A percentile compares a stretch with the other conserved stretches of the same genome.
Conservation (phyloP, 176 grass and related monocot species). For the Metroxylon sagu region DNA sequence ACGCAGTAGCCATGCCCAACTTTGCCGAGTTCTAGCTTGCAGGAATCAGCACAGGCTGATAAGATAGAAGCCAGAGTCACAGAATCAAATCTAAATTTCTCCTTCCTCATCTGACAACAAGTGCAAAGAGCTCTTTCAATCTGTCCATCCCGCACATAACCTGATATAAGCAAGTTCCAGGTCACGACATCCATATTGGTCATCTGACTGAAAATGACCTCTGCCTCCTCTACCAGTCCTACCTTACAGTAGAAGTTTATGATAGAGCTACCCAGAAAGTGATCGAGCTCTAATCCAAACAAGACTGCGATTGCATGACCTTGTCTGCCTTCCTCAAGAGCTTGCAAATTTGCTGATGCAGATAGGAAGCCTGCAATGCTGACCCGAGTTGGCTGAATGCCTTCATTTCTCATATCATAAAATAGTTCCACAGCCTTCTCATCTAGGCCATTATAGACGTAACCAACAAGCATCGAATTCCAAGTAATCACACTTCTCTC, state of each 20-base stretch:
- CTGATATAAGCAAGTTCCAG: conserved; percentile 23
- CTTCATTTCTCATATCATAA: conserved; percentile 13
- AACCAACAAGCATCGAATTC: conserved; percentile 17
- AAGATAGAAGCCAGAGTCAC: conserved; percentile 9
- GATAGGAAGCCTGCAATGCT: conserved; percentile 11
- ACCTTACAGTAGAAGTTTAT: conserved; percentile 22
- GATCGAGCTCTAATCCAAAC: conserved; percentile 9
- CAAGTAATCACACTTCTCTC: conserved; percentile 16
- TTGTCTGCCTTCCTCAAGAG: conserved; percentile 18
- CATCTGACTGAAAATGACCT: conserved; percentile 5
- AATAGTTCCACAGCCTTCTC: conserved; percentile 9
- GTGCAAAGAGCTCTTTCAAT: conserved; percentile 2
- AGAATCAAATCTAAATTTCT: conserved; percentile 5
- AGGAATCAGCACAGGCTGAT: not conserved
- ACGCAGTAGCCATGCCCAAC: conserved; percentile 11
- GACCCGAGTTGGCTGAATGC: conserved; percentile 14
- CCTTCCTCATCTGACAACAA: conserved; percentile 5
- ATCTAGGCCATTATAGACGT: conserved; percentile 10
- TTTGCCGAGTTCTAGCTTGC: conserved; percentile 10
- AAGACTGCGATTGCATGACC: conserved; percentile 16
- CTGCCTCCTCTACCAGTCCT: conserved; percentile 15
- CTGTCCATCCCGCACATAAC: conserved; percentile 13
- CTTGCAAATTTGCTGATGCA: conserved; percentile 7
- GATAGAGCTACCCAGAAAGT: conserved; percentile 17
- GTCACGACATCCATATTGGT: conserved; percentile 8